Evolutionary conservation across 345 rosid species (phyloP), one percentile per base, ranked within the genome.

Genomic region (Noccaea bulbosa): DNA sequence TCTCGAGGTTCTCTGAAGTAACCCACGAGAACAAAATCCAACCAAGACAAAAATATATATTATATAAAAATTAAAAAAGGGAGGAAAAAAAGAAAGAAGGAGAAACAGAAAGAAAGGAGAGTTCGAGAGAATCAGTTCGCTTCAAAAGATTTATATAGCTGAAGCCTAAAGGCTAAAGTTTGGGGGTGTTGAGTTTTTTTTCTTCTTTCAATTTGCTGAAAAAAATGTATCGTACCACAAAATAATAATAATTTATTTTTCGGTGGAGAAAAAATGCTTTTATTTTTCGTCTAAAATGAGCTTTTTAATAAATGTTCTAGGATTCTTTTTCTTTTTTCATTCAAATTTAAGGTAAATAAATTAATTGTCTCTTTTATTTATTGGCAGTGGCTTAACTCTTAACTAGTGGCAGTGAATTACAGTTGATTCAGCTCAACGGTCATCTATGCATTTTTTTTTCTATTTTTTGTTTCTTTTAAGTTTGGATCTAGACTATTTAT

Each of bases 11-110:
- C 67, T 53, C 79, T 74, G 50, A 60, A 69, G 66, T 60, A 54
- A 52, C 74, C 79, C 79, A 75, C 74, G 79, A 75, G 69, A 67
- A 62, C 74, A 68, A 68, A 61, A 75, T 75, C 70, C 30, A 45
- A 62, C 78, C 74, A 69, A 68, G 74, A 75, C 78, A 75, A 72
- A 46, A 22, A 5, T 1, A 45, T 34, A 7, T 46, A 58, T 49
- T 15, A 9, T 37, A 53, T 11, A 24, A 20, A 3, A 32, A 51
- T n/a, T n/a, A 62, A 45, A 68, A 9, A 51, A n/a, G n/a, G n/a
- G n/a, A n/a, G n/a, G 15, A 11, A 15, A 16, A 0, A 7, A 7
- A n/a, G 5, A 12, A 20, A 40, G 5, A 51, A 11, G 7, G n/a
- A 48, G 8, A 57, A 3, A 59, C 24, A 65, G 48, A 58, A 27